Evolutionary conservation across 2,329 filamentous ascomycete species (phyloP).

Genomic region (Paracoccidioides brasiliensis): DNA sequence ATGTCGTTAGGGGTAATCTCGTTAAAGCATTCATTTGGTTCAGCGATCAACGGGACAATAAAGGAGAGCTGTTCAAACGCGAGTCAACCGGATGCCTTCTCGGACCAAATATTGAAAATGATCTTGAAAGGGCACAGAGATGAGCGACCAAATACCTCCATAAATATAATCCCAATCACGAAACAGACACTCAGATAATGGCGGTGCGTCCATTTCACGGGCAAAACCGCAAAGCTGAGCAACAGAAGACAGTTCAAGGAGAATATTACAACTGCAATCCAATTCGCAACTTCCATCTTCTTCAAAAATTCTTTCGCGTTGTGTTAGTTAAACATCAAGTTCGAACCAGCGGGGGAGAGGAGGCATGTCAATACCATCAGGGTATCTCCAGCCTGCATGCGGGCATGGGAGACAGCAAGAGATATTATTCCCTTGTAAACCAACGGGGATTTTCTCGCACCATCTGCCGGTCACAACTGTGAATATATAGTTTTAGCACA

Average conservation of each 20-base stretch:
- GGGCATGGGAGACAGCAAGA: slow-evolving; percentile 87
- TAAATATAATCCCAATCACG: slow-evolving; percentile 58
- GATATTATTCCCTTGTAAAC: slow-evolving; percentile 34
- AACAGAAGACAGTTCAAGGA: slow-evolving; percentile 63
- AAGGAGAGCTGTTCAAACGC: slow-evolving; percentile 57
- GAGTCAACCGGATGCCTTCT: slow-evolving; percentile 11
- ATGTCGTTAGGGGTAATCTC: slow-evolving; percentile 89
- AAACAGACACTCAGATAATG: slow-evolving; percentile 90
- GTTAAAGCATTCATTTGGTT: slow-evolving; percentile 74
- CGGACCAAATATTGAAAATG: not conserved
- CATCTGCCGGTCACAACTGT: slow-evolving; percentile 49
- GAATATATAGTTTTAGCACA: slow-evolving; percentile 3
- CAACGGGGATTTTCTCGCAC: slow-evolving; percentile 35
- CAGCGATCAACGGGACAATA: slow-evolving; percentile 68
- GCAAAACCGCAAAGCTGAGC: slow-evolving; percentile 64
- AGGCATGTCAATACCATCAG: slow-evolving; percentile 37
- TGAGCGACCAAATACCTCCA: slow-evolving; percentile 54
- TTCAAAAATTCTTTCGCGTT: slow-evolving; percentile 34
- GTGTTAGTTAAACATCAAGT: slow-evolving; percentile 7
- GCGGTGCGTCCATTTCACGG: slow-evolving; percentile 75
- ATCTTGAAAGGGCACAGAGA: not conserved
- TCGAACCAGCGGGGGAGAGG: not conserved
- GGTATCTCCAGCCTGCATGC: slow-evolving; percentile 61
- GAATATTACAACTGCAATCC: slow-evolving; percentile 64
- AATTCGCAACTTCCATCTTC: slow-evolving; percentile 59